Base-by-base conservation (phyloP, 2,329 filamentous ascomycete species). In the Calonectria ilicicola region DNA sequence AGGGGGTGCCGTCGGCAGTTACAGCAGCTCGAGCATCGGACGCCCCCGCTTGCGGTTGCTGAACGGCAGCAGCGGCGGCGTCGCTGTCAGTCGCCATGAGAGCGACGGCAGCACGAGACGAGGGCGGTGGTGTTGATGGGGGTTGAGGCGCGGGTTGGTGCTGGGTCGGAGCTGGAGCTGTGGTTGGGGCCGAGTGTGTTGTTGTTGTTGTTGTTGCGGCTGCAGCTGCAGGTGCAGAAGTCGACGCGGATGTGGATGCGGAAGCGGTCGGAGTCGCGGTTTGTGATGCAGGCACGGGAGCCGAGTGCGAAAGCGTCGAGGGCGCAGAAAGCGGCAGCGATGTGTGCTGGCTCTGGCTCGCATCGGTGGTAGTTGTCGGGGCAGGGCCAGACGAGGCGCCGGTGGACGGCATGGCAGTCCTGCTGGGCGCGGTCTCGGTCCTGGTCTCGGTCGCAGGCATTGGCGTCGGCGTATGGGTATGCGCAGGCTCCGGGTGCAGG, bases 401-500 rank as follows among this genome's bases (percentile, higher is more conserved):
- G 62, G 58, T 70, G 65, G 74, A 51, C 40, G 65, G 72, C 53
- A 75, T 63, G 47, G 72, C 49, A 63, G 53, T 60, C 32, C 21
- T 60, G 53, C 53, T 60, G 53, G 53, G 32, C 53, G 72, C 56
- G n/a, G 67, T 72, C 71, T 71, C 64, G 67, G 71, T 64, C 56
- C 69, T 66, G 49, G 69, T 65, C 67, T 75, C 69, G 72, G 70
- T 64, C 70, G 70, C 58, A 29, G 65, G 66, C 53, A 56, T 69
- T 51, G 74, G 72, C 66, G 70, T 62, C 44, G 69, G 78, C 69
- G 70, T 73, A 63, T 67, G 75, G 73, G 76, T 72, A 72, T 73
- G 69, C 74, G 79, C 76, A 58, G 76, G 66, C 56, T 78, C 73
- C 74, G 72, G 75, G 72, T 77, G 75, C 66, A 76, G 72, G 74